Evolutionary conservation across 768 basidiomycete species (phyloP), one percentile per base, ranked within the genome.

Genomic region (Amyloporia xantha): DNA sequence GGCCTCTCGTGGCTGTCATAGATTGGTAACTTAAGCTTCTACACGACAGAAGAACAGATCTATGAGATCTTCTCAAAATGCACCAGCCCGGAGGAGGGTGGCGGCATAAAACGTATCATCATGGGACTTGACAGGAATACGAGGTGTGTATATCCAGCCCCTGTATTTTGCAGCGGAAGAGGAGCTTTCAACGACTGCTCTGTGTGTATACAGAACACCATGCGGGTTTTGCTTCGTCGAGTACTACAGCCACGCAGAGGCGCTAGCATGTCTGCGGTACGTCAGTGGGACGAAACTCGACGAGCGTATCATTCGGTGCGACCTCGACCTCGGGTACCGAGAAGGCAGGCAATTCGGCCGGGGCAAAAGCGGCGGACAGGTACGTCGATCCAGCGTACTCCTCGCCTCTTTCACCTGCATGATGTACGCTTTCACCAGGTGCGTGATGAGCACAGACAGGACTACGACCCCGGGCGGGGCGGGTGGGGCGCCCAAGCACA

Each of bases 231-330:
- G 95, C 70, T 97, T 93, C 58, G 94, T 94, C 50, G 90, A 92
- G 64, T 99, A 90, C 64, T 98, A 97, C 64, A 91, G 91, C 9
- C 92, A 97, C 61, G 75, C 82, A 4, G 94, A 98, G 67, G 95
- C 96, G 15, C 73, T 96, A 35, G 89, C 92, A 36, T 84, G 86
- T 53, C 84, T 98, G 79, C 83, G 86, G 41, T 94, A 96, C 66
- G 81, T 98, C 59, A 92, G 89, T 44, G 96, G 95, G n/a, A 93
- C 94, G 28, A 98, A 98, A 71, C 82, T 99, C 19, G 96, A 99
- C 67, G 96, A 99, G 68, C 87, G 96, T 27, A 91, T 99, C 58
- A 95, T 99, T 54, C 87, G 96, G 41, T 97, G 94, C 62, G 96
- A 99, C 71, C 72, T 99, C 61, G 96, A 99, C 71, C 75, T 93